Conservation (phyloP, 306 rosid genomes). For the Vigna hirtella region DNA sequence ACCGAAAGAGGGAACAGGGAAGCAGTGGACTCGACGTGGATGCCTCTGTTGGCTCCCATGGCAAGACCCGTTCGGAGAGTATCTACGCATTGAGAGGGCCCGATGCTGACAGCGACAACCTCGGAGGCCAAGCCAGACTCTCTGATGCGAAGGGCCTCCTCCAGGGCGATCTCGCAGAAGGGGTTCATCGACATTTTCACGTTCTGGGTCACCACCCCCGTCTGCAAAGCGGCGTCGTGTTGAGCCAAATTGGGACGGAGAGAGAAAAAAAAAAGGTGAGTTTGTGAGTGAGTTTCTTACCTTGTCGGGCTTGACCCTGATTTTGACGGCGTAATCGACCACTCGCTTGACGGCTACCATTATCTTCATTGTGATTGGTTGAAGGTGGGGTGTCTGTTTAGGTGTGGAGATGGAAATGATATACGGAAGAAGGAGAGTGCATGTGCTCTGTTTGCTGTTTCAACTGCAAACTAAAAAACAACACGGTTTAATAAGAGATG, state of each 20-base stretch:
- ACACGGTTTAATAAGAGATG: neutral
- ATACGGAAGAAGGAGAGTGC: neutral
- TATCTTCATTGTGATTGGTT: slow-evolving; percentile 69
- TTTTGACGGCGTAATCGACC: slow-evolving; percentile 92
- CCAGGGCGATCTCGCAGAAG: slow-evolving; percentile 92
- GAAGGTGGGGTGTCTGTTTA: too few relatives aligned
- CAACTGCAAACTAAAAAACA: neutral
- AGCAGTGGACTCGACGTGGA: slow-evolving; percentile 69
- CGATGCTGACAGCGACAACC: slow-evolving; percentile 89
- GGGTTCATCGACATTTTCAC: slow-evolving; percentile 99
- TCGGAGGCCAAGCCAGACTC: slow-evolving; percentile 85
- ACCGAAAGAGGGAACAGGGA: slow-evolving; percentile 73
- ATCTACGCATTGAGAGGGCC: slow-evolving; percentile 74
- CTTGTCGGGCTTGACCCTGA: slow-evolving; percentile 90
- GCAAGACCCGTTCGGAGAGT: slow-evolving; percentile 90
- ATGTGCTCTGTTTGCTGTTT: too few relatives aligned
- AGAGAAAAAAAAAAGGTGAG: neutral
- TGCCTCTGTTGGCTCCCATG: slow-evolving; percentile 93
- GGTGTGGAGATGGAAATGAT: neutral
- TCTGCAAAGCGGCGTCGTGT: slow-evolving; percentile 51
- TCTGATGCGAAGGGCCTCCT: slow-evolving; percentile 87
- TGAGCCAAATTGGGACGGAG: neutral
- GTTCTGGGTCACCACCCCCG: slow-evolving; percentile 92
- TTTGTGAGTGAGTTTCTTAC: slow-evolving; percentile 37
- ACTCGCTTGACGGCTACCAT: slow-evolving; percentile 90